Percentiles rank a stretch among this genome's conserved stretches.
Conservation (phyloP, 768 basidiomycete genomes). For the Auriscalpium orientale region DNA sequence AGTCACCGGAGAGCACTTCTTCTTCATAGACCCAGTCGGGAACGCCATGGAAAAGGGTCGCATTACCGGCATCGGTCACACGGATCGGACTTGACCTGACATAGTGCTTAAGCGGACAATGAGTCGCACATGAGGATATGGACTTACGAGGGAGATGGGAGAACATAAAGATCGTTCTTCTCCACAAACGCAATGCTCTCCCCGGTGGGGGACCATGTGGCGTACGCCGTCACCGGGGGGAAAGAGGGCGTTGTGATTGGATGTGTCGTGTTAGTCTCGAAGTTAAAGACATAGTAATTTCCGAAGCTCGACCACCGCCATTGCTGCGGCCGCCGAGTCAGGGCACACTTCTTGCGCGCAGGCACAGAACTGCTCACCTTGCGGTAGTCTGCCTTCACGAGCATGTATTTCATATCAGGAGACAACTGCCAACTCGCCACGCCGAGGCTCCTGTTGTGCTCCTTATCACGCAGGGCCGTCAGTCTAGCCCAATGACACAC, state of each 20-base stretch:
- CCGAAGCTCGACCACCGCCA: slow-evolving; percentile 90
- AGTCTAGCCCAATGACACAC: neutral
- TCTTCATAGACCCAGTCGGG: slow-evolving; percentile 99
- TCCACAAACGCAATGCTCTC: slow-evolving; percentile 83
- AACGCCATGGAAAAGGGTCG: slow-evolving; percentile 86
- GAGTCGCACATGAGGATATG: neutral
- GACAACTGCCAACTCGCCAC: slow-evolving; percentile 76
- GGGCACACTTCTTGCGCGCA: neutral
- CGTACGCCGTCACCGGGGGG: slow-evolving; percentile 71
- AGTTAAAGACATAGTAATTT: slow-evolving; percentile 88
- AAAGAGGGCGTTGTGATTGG: slow-evolving; percentile 61
- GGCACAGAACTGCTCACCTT: slow-evolving; percentile 43
- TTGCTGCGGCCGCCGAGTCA: slow-evolving; percentile 45
- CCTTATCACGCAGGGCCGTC: slow-evolving; percentile 30
- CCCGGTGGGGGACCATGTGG: slow-evolving; percentile 81
- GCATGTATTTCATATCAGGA: slow-evolving; percentile 83
- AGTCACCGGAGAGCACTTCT: slow-evolving; percentile 70
- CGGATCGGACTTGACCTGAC: slow-evolving; percentile 43
- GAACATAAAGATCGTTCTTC: slow-evolving; percentile 83
- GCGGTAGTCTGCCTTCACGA: slow-evolving; percentile 64
- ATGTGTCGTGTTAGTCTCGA: slow-evolving; percentile 58
- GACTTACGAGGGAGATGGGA: slow-evolving; percentile 58
- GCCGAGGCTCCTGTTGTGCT: slow-evolving; percentile 39
- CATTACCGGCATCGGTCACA: slow-evolving; percentile 74
- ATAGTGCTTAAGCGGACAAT: slow-evolving; percentile 17